Evolutionary conservation across 108 stramenopile genomes (phyloP), one percentile per base, ranked within the genome.

Genomic region (Skeletonema costatum): DNA sequence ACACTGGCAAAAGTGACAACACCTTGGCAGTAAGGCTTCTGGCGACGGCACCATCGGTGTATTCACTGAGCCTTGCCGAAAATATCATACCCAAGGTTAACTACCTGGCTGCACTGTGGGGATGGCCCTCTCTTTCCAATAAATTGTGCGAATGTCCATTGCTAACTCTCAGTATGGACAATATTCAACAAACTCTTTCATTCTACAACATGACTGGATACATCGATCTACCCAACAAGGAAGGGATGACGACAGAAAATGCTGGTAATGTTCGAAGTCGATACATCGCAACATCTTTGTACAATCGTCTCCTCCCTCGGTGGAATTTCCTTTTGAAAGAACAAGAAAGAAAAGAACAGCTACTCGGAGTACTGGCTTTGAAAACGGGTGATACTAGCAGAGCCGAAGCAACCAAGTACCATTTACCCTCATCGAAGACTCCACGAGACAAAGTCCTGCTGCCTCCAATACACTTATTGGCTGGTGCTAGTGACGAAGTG

Each of bases 141-240:
- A 70, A 71, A 46, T 51, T 95, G 16, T 66, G 68, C 5, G 89
- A 90, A 71, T 93, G 85, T 68, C 94, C 94, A 11, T 80, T 93
- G 39, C 58, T 95, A n/a, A 92, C 92, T 13, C 71, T 95, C 12
- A 90, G 89, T 71, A 67, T 90, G 53, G 90, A 89, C 64, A 95
- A 95, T 61, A 69, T 95, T 11, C 84, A 75, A 44, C 90, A 92
- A 3, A 95, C 92, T 19, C 44, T 92, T 68, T 79, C 84, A 38
- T 95, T 95, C 71, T 93, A 78, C 79, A 90, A 93, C 61, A 74
- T 78, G 60, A 91, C 92, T 5, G 88, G 90, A n/a, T 95, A 95
- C 50, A 86, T 89, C 25, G n/a, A 59, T 8, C 68, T 94, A 33
- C 31, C 36, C 14, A 56, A 58, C 21, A 44, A n/a, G 19, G 53